A percentile compares a stretch with the other conserved stretches of the same genome.
phyloP scores from a whole-genome alignment of 2,329 filamentous ascomycete genomes.

The Fusarium falciforme region DNA sequence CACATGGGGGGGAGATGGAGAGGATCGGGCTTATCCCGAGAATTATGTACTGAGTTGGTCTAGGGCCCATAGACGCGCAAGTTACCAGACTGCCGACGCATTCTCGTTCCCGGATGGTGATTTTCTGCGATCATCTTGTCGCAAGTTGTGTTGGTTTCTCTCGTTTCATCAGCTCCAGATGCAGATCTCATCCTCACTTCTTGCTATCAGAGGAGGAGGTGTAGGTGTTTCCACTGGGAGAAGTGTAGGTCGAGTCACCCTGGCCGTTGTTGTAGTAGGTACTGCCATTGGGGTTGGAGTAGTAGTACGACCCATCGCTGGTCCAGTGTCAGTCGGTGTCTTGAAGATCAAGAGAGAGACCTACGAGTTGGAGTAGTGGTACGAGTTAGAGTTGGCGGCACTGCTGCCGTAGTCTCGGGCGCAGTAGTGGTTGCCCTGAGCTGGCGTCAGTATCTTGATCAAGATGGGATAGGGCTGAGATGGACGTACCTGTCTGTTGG shows the following conservation, averaged over 20 bases:
- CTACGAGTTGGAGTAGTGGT: conserved; percentile 75
- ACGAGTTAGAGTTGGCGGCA: conserved; percentile 68
- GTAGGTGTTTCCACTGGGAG: conserved; percentile 56
- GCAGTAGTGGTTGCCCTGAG: conserved; percentile 76
- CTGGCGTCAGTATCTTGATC: not conserved
- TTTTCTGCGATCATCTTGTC: not conserved
- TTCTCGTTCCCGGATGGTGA: not conserved
- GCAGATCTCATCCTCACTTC: conserved; percentile 5
- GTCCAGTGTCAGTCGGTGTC: not conserved
- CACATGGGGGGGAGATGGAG: not conserved
- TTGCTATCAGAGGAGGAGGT: conserved; percentile 17
- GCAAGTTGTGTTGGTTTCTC: not conserved
- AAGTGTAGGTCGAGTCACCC: conserved; percentile 70
- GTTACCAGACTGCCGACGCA: conserved; percentile 6
- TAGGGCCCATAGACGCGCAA: conserved; percentile 20
- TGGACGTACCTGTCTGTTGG: conserved; percentile 68
- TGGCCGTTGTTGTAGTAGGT: conserved; percentile 74
- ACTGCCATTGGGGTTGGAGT: conserved; percentile 75
- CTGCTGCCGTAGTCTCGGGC: conserved; percentile 70
- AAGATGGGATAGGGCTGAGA: not conserved
- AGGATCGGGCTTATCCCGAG: not conserved
- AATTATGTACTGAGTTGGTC: conserved; percentile 7
- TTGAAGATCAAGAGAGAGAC: conserved; percentile 27
- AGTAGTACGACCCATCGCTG: conserved; percentile 78
- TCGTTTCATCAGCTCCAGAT: not conserved